Conservation (phyloP, 139 green algal genomes). For the Chloropicon primus region DNA sequence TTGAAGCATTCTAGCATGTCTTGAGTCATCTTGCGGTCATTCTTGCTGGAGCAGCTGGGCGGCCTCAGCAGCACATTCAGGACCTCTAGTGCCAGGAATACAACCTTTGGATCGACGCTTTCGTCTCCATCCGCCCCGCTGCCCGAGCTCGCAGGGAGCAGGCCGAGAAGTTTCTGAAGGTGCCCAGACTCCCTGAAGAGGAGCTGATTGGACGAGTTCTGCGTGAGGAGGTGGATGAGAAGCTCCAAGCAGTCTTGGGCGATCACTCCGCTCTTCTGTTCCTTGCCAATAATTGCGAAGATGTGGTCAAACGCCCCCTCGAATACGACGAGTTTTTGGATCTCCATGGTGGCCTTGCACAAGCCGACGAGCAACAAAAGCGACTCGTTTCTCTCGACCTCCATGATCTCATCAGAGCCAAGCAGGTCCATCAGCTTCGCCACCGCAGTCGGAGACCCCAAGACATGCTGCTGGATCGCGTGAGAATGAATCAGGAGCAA, state of each 20-base stretch:
- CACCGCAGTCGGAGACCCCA: constrained; percentile 55
- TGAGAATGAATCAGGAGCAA: background rate
- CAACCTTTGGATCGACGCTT: background rate
- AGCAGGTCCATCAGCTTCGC: constrained; percentile 72
- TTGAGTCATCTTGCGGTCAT: background rate
- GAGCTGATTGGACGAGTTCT: constrained; percentile 61
- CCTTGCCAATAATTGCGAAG: constrained; percentile 50
- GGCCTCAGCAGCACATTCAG: background rate
- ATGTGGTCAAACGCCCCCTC: constrained; percentile 76
- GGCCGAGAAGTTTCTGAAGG: background rate
- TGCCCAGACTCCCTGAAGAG: constrained; percentile 37
- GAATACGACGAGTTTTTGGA: constrained; percentile 81
- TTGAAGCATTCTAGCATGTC: background rate
- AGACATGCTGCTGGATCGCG: constrained; percentile 40
- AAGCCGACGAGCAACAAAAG: constrained; percentile 64
- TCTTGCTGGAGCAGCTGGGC: background rate
- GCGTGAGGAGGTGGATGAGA: constrained; percentile 65
- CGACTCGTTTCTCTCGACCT: constrained; percentile 70
- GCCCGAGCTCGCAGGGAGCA: too few relatives aligned
- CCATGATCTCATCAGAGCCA: constrained; percentile 29
- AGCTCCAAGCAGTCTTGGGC: constrained; percentile 79
- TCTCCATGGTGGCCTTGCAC: constrained; percentile 32
- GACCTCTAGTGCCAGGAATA: background rate
- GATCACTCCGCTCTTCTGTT: constrained; percentile 71
- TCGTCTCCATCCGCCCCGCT: background rate